Evolutionary conservation across 108 stramenopile genomes (phyloP).

Genomic region (Fistulifera pelliculosa): DNA sequence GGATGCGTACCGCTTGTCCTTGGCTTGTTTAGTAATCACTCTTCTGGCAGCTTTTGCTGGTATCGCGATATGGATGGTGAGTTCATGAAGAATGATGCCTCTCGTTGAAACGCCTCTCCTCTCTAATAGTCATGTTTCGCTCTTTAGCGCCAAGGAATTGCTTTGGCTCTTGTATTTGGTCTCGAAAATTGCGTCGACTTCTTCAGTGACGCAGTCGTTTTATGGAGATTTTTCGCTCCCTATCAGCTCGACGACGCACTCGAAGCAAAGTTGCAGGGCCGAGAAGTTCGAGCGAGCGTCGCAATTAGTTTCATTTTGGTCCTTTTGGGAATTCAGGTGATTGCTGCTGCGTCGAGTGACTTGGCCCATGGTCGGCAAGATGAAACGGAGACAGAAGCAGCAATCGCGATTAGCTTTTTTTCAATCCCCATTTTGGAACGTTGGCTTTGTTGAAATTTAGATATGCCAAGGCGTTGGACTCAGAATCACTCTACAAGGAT

Average conservation of each 20-base stretch:
- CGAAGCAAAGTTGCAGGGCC: slow-evolving; percentile 36
- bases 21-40: slow-evolving; percentile 41
- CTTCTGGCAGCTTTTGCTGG: slow-evolving; percentile 41
- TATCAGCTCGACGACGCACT: slow-evolving; percentile 27
- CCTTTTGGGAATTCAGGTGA: slow-evolving; percentile 45
- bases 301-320: slow-evolving; percentile 62
- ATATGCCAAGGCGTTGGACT: slow-evolving; percentile 39
- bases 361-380: slow-evolving; percentile 19
- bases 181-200: slow-evolving; percentile 77
- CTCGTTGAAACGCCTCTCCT: not conserved
- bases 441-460: slow-evolving; percentile 61
- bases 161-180: slow-evolving; percentile 59
- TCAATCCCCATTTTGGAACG: slow-evolving; percentile 52
- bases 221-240: slow-evolving; percentile 71
- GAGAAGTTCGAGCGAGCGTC: slow-evolving; percentile 61
- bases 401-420: slow-evolving; percentile 28
- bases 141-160: slow-evolving; percentile 35
- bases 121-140: not conserved
- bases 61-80: slow-evolving; percentile 31
- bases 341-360: slow-evolving; percentile 37
- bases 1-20: slow-evolving; percentile 38
- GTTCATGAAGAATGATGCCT: slow-evolving; percentile 1
- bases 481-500: slow-evolving; percentile 58
- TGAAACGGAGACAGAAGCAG: slow-evolving; percentile 25
- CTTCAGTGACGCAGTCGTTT: slow-evolving; percentile 43